Evolutionary conservation across 176 grass and related monocot species (phyloP).

Genomic region (Dactylis glomerata): DNA sequence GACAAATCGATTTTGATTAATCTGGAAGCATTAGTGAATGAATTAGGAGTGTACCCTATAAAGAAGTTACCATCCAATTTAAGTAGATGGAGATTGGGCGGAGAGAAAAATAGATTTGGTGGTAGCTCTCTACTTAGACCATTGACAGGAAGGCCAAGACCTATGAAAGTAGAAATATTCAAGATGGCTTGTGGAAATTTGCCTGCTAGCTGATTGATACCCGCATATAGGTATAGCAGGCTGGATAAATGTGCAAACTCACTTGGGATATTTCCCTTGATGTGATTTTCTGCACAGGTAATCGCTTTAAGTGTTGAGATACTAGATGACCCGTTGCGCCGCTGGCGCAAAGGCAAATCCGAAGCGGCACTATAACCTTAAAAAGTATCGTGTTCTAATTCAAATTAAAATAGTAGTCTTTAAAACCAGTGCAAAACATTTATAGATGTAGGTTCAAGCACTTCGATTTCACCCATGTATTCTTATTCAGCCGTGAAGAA

Average conservation of each 20-base stretch:
- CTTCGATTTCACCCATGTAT: too few species aligned
- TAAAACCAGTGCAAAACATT: too few species aligned
- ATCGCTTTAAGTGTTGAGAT: background rate
- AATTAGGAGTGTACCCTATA: background rate
- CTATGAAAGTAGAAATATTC: background rate
- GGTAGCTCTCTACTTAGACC: background rate
- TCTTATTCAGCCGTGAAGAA: too few species aligned
- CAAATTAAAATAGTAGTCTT: too few species aligned
- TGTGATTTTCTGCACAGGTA: accelerated
- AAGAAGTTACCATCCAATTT: background rate
- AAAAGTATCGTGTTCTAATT: too few species aligned
- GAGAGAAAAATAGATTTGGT: background rate
- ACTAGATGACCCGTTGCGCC: too few species aligned
- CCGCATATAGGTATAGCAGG: background rate
- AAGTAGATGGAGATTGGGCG: background rate
- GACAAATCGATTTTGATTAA: background rate
- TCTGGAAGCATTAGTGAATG: background rate
- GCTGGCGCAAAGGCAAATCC: too few species aligned
- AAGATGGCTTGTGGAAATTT: background rate
- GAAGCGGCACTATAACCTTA: too few species aligned
- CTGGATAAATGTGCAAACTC: background rate
- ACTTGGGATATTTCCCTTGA: background rate
- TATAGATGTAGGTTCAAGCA: too few species aligned
- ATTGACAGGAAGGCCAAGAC: background rate
- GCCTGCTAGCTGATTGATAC: background rate